phyloP scores from a whole-genome alignment of 2,329 filamentous ascomycete genomes.

The Ophiosphaerella korrae region DNA sequence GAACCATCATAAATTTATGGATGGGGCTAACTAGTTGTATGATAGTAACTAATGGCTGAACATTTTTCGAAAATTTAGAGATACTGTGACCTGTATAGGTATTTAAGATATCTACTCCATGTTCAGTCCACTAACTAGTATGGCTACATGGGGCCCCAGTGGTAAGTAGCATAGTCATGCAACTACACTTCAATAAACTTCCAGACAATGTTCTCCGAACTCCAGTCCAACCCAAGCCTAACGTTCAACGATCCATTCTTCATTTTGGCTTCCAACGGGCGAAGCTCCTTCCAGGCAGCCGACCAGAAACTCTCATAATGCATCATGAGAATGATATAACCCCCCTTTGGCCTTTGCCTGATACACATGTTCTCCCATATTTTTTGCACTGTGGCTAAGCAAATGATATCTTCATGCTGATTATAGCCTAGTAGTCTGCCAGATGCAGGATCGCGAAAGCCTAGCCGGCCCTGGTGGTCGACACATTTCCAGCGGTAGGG shows the following conservation, averaged over 20 bases:
- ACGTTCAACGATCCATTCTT: background rate
- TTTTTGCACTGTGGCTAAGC: background rate
- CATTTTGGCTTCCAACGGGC: constrained; percentile 5
- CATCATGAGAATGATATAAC: constrained; percentile 4
- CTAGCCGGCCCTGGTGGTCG: constrained; percentile 47
- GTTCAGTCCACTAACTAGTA: too few species aligned
- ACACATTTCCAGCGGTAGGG: constrained; percentile 47
- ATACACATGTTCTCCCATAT: constrained; percentile 9
- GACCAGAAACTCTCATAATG: background rate
- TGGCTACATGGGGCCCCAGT: too few species aligned
- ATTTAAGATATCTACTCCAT: too few species aligned
- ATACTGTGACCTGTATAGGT: too few species aligned
- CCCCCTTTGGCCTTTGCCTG: constrained; percentile 9
- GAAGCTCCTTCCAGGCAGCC: background rate
- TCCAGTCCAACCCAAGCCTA: background rate
- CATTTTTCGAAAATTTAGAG: too few species aligned
- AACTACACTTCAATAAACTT: constrained; percentile 9
- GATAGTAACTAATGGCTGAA: too few species aligned
- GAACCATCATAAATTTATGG: too few species aligned
- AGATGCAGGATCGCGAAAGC: constrained; percentile 46
- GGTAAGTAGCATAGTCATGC: too few species aligned
- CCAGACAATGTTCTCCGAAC: constrained; percentile 4
- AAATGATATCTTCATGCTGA: constrained; percentile 2
- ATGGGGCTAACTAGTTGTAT: too few species aligned
- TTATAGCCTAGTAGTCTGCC: constrained; percentile 10